Evolutionary conservation across 768 basidiomycete species (phyloP), one percentile per base, ranked within the genome.

Genomic region (Flagelloscypha sp.): DNA sequence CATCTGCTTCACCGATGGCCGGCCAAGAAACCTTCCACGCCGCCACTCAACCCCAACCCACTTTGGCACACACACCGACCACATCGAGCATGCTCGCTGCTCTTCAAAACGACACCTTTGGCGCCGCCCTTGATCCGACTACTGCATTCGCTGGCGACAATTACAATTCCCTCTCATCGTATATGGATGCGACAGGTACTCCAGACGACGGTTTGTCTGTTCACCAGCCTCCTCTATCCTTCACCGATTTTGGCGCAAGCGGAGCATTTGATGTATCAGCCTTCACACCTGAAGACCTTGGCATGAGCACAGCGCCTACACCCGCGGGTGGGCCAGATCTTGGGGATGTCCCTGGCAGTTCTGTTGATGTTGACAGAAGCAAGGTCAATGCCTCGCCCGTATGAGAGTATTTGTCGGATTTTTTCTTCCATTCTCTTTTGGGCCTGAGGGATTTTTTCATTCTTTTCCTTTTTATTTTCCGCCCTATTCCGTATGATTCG

Each of bases 81-180:
- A 87, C 85, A 18, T 86, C 85, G 38, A 88, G 83, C 58, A 89
- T 90, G 87, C 72, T 89, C 45, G 87, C 87, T 24, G 85, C 85
- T 7, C 66, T 90, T 46, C 85, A 87, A 53, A 76, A 78, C 31
- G 84, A 86, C 38, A 53, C 79, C 16, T 87, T 83, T 60, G 69
- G 75, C 15, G 45, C 71, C 21, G 64, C 81, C 36, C 64, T 86
- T 48, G 85, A 87, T 55, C 69, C 79, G 11, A 56, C 73, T 29
- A 66, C 73, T 5, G 65, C 66, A 20, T 87, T 84, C 56, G 74
- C 68, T 54, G 52, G 79, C 16, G 82, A 84, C 52, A 69, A 74
- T 15, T 87, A 84, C 53, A 71, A 72, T 36, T 65, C 79, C 23
- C 62, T 86, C 50, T n/a, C n/a, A n/a, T 72, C 76, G 27, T 87